phyloP scores from a whole-genome alignment of 2,329 filamentous ascomycete genomes.

The Neofusicoccum parvum region DNA sequence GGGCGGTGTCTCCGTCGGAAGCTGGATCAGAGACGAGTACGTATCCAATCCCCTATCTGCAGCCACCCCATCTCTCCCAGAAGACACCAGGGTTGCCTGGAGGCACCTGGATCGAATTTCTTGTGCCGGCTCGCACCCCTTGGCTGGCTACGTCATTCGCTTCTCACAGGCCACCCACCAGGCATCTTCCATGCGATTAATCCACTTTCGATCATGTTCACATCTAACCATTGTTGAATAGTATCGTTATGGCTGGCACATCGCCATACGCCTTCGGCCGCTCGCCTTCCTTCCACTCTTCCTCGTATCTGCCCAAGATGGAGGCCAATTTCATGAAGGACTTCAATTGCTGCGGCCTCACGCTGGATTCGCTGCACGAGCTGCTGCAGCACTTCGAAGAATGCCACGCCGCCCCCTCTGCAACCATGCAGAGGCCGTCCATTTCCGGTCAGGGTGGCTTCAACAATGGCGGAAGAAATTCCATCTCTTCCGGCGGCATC shows the following conservation, averaged over 20 bases:
- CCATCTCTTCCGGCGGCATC: constrained; percentile 12
- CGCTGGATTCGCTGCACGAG: constrained; percentile 88
- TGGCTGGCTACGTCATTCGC: constrained; percentile 1
- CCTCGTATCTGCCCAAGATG: constrained; percentile 92
- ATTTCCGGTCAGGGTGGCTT: constrained; percentile 49
- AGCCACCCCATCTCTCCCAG: not conserved
- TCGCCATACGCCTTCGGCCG: constrained; percentile 85
- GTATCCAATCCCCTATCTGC: constrained; percentile 44
- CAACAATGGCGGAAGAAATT: constrained; percentile 9
- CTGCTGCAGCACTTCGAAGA: constrained; percentile 96
- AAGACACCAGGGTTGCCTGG: not conserved
- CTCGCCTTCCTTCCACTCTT: constrained; percentile 95
- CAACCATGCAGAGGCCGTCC: constrained; percentile 43
- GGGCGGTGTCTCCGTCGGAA: constrained; percentile 94
- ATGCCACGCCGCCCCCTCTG: constrained; percentile 69
- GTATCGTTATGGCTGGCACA: constrained; percentile 92
- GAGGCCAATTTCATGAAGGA: constrained; percentile 98
- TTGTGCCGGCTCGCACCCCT: not conserved
- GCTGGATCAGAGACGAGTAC: constrained; percentile 98
- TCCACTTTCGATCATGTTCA: constrained; percentile 1
- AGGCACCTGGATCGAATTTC: not conserved
- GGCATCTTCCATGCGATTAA: not conserved
- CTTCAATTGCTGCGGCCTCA: constrained; percentile 91
- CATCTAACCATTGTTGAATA: constrained; percentile 42
- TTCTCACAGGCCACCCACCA: not conserved